Evolutionary conservation across 768 basidiomycete species (phyloP), one percentile per base, ranked within the genome.

Genomic region (Floccularia luteovirens): DNA sequence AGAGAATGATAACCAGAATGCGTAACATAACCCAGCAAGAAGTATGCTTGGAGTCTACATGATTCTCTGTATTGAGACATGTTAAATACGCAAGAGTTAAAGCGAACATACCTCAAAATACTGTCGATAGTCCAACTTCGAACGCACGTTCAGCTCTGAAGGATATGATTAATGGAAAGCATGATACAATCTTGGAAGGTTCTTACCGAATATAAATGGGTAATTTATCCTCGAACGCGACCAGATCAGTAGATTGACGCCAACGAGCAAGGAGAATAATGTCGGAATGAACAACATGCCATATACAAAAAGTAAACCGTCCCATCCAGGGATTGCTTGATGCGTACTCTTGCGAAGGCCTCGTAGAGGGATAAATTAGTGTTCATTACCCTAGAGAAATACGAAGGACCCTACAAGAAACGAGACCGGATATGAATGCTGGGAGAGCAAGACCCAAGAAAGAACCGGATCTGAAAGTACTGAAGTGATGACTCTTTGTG

Each of bases 241-340:
- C 84, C 88, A 99, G 0, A 82, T 83, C 16, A 81, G 48, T 3
- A 98, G 47, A 55, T 99, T 97, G n/a, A 86, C 42, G 19, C 89
- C 86, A 39, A 98, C 75, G 1, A 96, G 62, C 23, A 90, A 44
- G 1, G 78, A 67, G 52, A 96, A 85, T 2, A 94, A 45, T 4
- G 82, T 67, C 0, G 92, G 91, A 3, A 96, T 57, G 31, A 79
- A 59, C 19, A 94, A 59, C 3, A 82, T 69, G 0, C 74, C 81
- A 53, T 96, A 99, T 14, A 93, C 63, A 48, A 78, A 81, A 30
- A 98, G 62, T 7, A 98, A 60, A 1, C 72, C 78, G 39, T 73
- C 71, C 82, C 84, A 90, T 7, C 72, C 77, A 1, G 79, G 79
- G 12, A 93, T 73, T 0, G 50, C 59, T 12, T 54, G 55, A 13